Conservation (phyloP, 768 basidiomycete species). For the Naematelia aurantialba region DNA sequence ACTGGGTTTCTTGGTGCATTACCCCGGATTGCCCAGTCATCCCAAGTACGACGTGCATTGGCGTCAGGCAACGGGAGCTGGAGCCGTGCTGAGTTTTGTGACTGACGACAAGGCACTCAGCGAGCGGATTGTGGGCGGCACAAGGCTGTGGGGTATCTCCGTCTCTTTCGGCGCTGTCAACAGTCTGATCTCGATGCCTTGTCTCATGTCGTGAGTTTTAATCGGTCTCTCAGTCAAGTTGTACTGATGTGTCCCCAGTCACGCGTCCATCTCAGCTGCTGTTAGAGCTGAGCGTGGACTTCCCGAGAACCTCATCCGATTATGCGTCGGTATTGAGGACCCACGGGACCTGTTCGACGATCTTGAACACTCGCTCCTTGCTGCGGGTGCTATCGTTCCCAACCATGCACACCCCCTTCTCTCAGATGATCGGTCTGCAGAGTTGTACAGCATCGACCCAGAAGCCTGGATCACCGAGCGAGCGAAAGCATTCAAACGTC, state of each 20-base stretch:
- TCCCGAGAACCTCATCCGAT: slow-evolving; percentile 95
- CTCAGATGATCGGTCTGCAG: slow-evolving; percentile 18
- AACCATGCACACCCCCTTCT: slow-evolving; percentile 30
- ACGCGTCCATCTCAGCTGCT: slow-evolving; percentile 94
- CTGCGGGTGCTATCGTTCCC: slow-evolving; percentile 74
- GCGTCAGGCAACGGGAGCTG: slow-evolving; percentile 82
- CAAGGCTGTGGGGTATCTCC: slow-evolving; percentile 92
- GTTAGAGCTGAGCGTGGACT: slow-evolving; percentile 93
- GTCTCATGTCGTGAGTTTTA: slow-evolving; percentile 91
- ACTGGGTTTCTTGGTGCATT: slow-evolving; percentile 85
- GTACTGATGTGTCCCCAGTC: slow-evolving; percentile 55
- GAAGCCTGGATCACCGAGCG: slow-evolving; percentile 45
- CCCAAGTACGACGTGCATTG: slow-evolving; percentile 84
- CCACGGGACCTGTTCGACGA: slow-evolving; percentile 88
- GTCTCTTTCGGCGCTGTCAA: slow-evolving; percentile 99
- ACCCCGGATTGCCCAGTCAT: slow-evolving; percentile 80
- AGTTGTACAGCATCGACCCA: slow-evolving; percentile 33
- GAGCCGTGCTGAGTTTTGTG: slow-evolving; percentile 90
- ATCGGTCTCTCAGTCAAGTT: background rate
- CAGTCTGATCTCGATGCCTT: slow-evolving; percentile 97
- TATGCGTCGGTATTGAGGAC: slow-evolving; percentile 98
- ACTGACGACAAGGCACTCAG: slow-evolving; percentile 86
- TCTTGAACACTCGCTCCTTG: slow-evolving; percentile 83
- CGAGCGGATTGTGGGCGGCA: slow-evolving; percentile 86
- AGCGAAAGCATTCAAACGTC: slow-evolving; percentile 43